Conservation (phyloP, 108 stramenopile genomes). For the Cyclostephanos tholiformis region DNA sequence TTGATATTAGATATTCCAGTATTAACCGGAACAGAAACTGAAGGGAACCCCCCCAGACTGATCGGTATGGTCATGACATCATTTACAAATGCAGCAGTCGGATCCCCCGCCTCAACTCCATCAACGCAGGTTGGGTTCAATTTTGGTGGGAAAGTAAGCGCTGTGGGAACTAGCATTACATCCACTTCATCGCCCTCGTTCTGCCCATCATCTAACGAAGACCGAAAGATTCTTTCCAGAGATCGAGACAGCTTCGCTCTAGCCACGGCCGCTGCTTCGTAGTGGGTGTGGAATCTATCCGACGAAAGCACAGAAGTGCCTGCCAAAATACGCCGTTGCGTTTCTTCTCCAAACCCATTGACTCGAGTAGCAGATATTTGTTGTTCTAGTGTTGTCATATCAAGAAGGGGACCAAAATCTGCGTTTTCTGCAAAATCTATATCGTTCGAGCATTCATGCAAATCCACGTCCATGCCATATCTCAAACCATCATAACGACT, state of each 20-base stretch:
- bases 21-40: slow-evolving; percentile 73
- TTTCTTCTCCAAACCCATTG: slow-evolving; percentile 83
- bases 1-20: neutral
- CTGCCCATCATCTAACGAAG: neutral
- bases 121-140: slow-evolving; percentile 36
- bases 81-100: slow-evolving; percentile 83
- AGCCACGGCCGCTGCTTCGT: slow-evolving; percentile 82
- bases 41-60: slow-evolving; percentile 83
- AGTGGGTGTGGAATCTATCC: slow-evolving; percentile 85
- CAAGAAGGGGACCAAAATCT: slow-evolving; percentile 16
- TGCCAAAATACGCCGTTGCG: slow-evolving; percentile 74
- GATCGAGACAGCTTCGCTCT: slow-evolving; percentile 69
- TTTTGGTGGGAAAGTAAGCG: slow-evolving; percentile 59
- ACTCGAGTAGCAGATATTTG: slow-evolving; percentile 72
- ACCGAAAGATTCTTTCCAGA: slow-evolving; percentile 54
- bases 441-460: slow-evolving; percentile 7
- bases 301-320: slow-evolving; percentile 87
- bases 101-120: slow-evolving; percentile 37
- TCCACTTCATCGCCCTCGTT: slow-evolving; percentile 54
- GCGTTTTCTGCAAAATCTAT: slow-evolving; percentile 7
- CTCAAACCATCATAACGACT: slow-evolving; percentile 95
- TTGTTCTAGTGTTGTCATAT: slow-evolving; percentile 60
- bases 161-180: slow-evolving; percentile 79
- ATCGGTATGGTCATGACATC: slow-evolving; percentile 92
- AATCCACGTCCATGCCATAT: slow-evolving; percentile 67